A percentile compares a stretch with the other conserved stretches of the same genome.
phyloP scores from a whole-genome alignment of 164 flowering plant genomes.

The Houttuynia cordata region DNA sequence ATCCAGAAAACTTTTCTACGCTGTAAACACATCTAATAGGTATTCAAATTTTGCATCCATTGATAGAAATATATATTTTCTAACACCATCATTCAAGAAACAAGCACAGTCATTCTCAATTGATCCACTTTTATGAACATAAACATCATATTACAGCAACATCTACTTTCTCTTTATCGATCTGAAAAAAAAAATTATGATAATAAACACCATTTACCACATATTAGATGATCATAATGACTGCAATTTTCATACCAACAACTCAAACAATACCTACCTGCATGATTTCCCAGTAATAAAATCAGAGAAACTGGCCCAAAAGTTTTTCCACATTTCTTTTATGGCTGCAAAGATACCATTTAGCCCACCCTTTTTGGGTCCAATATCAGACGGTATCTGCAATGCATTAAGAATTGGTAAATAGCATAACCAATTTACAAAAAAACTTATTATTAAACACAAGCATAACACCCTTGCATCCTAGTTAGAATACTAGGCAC shows the following conservation, averaged over 20 bases:
- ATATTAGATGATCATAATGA: background rate
- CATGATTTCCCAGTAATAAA: constrained; percentile 73
- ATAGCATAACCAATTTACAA: background rate
- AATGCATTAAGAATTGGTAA: background rate
- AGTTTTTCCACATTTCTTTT: constrained; percentile 37
- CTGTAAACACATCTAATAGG: no score
- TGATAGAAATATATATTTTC: no score
- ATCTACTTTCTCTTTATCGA: no score
- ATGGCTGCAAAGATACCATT: constrained; percentile 57
- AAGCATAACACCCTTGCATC: background rate
- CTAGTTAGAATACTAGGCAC: no score
- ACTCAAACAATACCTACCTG: constrained; percentile 36
- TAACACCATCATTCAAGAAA: no score
- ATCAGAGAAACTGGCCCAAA: constrained; percentile 50
- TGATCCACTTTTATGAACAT: no score
- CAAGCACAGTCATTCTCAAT: no score
- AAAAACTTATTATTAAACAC: background rate
- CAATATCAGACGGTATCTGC: constrained; percentile 46
- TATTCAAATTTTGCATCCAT: no score
- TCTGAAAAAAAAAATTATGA: no score
- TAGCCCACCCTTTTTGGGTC: constrained; percentile 30
- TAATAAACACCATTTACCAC: no score
- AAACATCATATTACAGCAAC: no score
- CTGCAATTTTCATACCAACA: background rate
- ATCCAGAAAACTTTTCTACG: no score